phyloP scores from a whole-genome alignment of 2,329 filamentous ascomycete genomes.

The Cyclaneusma minus region DNA sequence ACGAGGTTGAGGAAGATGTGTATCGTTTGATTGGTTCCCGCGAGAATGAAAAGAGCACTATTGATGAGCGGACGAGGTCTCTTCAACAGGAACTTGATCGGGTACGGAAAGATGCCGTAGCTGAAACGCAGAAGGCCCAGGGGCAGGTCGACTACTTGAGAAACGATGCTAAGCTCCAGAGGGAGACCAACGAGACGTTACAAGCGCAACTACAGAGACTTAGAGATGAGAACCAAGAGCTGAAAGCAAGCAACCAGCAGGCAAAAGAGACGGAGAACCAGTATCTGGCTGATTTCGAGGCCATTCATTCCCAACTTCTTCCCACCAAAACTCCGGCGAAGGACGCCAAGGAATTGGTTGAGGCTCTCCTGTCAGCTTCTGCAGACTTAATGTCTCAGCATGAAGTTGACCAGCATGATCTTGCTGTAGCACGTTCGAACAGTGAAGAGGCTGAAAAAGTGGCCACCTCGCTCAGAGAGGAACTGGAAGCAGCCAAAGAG shows the following conservation, averaged over 20 bases:
- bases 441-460: conserved; percentile 41
- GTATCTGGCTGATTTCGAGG: conserved; percentile 37
- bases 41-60: conserved; percentile 61
- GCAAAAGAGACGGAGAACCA: conserved; percentile 35
- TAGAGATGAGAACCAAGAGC: conserved; percentile 35
- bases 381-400: conserved; percentile 44
- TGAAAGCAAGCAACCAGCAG: conserved; percentile 33
- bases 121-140: conserved; percentile 40
- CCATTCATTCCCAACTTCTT: conserved; percentile 41
- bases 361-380: conserved; percentile 40
- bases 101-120: conserved; percentile 38
- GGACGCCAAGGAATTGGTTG: conserved; percentile 41
- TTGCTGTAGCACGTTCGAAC: conserved; percentile 45
- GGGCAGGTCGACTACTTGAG: conserved; percentile 47
- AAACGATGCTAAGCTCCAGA: conserved; percentile 41
- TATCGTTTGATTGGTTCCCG: conserved; percentile 70
- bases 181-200: conserved; percentile 42
- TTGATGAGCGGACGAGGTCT: conserved; percentile 51
- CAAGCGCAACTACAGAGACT: conserved; percentile 39
- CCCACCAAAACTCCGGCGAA: conserved; percentile 35
- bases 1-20: conserved; percentile 85
- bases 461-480: conserved; percentile 37
- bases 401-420: conserved; percentile 41
- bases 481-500: conserved; percentile 38
- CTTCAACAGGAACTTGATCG: conserved; percentile 59